Conservation (phyloP, 768 basidiomycete species). For the Lentinula raphanica region DNA sequence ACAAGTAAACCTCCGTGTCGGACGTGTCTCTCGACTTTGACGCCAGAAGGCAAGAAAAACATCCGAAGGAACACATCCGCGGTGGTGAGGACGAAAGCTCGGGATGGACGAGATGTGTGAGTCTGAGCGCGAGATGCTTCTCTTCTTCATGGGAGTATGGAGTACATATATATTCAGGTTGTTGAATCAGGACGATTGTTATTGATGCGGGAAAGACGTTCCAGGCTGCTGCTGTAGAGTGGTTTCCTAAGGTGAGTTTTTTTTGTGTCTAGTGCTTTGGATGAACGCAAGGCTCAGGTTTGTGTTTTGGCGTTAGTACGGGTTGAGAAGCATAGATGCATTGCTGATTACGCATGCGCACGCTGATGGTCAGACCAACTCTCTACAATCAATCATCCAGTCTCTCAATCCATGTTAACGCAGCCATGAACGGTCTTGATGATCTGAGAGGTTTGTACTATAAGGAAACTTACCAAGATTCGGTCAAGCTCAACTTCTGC, state of each 20-base stretch:
- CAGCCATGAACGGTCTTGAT: slow-evolving; percentile 86
- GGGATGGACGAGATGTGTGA: slow-evolving; percentile 43
- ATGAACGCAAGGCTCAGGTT: slow-evolving; percentile 54
- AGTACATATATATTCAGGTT: slow-evolving; percentile 10
- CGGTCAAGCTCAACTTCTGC: slow-evolving; percentile 5
- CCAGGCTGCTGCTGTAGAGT: slow-evolving; percentile 47
- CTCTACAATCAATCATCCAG: background rate
- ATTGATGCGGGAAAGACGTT: slow-evolving; percentile 88
- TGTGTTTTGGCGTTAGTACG: slow-evolving; percentile 39
- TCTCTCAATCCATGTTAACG: background rate
- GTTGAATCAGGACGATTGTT: slow-evolving; percentile 57
- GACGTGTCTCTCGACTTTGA: slow-evolving; percentile 65
- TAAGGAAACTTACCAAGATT: background rate
- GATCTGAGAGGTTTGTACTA: slow-evolving; percentile 66
- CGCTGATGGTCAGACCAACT: slow-evolving; percentile 54
- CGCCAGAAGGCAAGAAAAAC: slow-evolving; percentile 75
- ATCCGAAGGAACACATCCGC: slow-evolving; percentile 79
- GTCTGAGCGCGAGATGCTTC: slow-evolving; percentile 26
- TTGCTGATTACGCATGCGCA: slow-evolving; percentile 86
- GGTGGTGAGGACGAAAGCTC: slow-evolving; percentile 46
- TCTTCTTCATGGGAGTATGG: background rate
- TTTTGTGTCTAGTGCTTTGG: slow-evolving; percentile 14
- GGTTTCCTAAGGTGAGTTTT: slow-evolving; percentile 29
- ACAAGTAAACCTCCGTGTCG: slow-evolving; percentile 36
- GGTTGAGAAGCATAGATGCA: slow-evolving; percentile 64